Conservation (phyloP, 805 yeast species). For the Zygotorulaspora florentina region DNA sequence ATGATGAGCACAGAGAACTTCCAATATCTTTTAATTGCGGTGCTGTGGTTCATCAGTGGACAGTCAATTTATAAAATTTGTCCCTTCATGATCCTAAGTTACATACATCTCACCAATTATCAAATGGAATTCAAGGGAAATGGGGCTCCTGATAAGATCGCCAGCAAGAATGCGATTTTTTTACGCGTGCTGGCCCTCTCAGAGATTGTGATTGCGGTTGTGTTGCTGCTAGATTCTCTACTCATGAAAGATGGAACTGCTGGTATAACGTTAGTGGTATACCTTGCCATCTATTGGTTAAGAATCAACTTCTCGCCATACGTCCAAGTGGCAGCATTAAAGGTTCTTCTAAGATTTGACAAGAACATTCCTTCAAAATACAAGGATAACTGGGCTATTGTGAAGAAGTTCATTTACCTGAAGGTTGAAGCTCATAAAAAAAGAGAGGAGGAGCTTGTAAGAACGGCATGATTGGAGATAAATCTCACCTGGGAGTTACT, state of each 20-base stretch:
- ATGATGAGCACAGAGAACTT: constrained; percentile 71
- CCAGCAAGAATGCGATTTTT: constrained; percentile 18
- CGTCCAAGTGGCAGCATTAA: constrained; percentile 36
- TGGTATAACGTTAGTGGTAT: constrained; percentile 61
- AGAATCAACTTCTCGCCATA: constrained; percentile 53
- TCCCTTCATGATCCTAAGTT: constrained; percentile 55
- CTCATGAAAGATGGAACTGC: constrained; percentile 58
- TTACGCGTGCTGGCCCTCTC: constrained; percentile 49
- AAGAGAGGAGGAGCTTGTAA: constrained; percentile 13
- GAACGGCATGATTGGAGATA: constrained; percentile 4
- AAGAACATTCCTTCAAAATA: constrained; percentile 34
- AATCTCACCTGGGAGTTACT: neutral
- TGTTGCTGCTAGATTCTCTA: constrained; percentile 55
- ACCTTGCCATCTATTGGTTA: constrained; percentile 63
- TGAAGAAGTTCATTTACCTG: constrained; percentile 40
- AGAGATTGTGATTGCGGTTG: constrained; percentile 52
- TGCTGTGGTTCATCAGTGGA: constrained; percentile 65
- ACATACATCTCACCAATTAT: constrained; percentile 48
- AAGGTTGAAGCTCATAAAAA: constrained; percentile 38
- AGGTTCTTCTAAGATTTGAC: constrained; percentile 30
- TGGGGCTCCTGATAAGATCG: constrained; percentile 9
- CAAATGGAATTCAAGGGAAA: constrained; percentile 20
- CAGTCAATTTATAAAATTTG: constrained; percentile 59
- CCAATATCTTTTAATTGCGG: constrained; percentile 56
- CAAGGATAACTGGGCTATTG: constrained; percentile 37